Evolutionary conservation across 169 alveolate genomes (phyloP).

Genomic region (Plasmodium falciparum): DNA sequence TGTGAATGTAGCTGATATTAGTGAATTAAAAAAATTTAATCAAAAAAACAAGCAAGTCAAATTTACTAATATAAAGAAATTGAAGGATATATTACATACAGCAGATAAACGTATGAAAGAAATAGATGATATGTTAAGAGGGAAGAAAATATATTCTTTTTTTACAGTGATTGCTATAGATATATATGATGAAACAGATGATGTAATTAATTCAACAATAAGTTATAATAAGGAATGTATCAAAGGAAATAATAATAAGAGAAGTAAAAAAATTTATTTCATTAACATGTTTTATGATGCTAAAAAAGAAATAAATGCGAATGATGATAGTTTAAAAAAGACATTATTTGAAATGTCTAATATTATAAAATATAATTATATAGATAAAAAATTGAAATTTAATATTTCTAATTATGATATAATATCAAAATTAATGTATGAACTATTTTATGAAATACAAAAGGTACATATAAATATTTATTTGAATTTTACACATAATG

Average conservation of each 20-base stretch:
- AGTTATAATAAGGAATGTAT: not conserved
- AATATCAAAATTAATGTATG: slow-evolving; percentile 34
- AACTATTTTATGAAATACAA: slow-evolving; percentile 8
- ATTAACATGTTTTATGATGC: slow-evolving; percentile 41
- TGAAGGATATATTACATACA: slow-evolving; percentile 34
- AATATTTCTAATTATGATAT: slow-evolving; percentile 18
- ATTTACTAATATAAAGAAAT: slow-evolving; percentile 45
- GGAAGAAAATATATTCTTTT: slow-evolving; percentile 4
- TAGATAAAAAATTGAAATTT: slow-evolving; percentile 9
- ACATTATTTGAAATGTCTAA: slow-evolving; percentile 10
- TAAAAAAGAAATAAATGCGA: slow-evolving; percentile 3
- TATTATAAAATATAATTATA: slow-evolving; percentile 10
- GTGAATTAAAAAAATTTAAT: slow-evolving; percentile 45
- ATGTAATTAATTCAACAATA: not conserved
- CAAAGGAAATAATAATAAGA: not conserved
- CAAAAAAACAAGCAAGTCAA: slow-evolving; percentile 27
- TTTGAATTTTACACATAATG: slow-evolving; percentile 16
- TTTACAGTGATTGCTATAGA: slow-evolving; percentile 35
- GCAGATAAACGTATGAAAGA: slow-evolving; percentile 33
- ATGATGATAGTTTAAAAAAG: slow-evolving; percentile 1
- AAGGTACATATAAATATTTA: not conserved
- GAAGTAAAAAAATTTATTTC: slow-evolving; percentile 14
- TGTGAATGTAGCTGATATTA: not conserved
- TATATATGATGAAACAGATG: slow-evolving; percentile 15
- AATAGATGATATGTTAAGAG: slow-evolving; percentile 13